Evolutionary conservation across 2,329 filamentous ascomycete species (phyloP).

Genomic region (Whalleya microplaca): DNA sequence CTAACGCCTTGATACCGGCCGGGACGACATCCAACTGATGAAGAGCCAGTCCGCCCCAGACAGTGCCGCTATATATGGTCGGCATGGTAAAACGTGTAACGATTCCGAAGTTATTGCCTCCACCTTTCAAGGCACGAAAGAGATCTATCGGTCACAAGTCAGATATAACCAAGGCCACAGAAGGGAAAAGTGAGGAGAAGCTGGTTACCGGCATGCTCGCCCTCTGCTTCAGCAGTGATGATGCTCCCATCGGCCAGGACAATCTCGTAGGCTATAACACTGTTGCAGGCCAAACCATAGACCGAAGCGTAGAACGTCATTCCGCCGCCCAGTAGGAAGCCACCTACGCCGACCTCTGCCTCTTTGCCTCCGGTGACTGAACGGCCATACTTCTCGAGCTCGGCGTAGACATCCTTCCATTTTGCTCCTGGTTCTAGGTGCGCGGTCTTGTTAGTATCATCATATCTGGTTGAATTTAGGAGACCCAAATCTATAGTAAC

Average conservation of each 20-base stretch:
- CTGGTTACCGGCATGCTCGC: background rate
- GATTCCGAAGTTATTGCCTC: constrained; percentile 20
- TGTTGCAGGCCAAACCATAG: constrained; percentile 49
- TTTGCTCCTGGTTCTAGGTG: constrained; percentile 32
- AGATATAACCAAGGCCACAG: background rate
- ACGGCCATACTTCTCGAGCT: constrained; percentile 16
- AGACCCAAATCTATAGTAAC: constrained; percentile 39
- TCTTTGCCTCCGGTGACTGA: constrained; percentile 28
- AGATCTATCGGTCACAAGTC: constrained; percentile 2
- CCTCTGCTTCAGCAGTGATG: constrained; percentile 1
- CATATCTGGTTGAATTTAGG: constrained; percentile 22
- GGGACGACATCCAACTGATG: background rate
- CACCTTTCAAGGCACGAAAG: constrained; percentile 14
- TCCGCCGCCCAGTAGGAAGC: constrained; percentile 29
- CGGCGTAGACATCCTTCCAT: constrained; percentile 26
- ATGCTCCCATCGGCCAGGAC: constrained; percentile 39
- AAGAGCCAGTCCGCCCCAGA: constrained; percentile 10
- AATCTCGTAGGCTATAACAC: constrained; percentile 45
- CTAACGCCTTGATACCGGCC: background rate
- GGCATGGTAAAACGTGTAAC: constrained; percentile 15
- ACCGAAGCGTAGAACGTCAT: constrained; percentile 14
- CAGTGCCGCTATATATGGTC: background rate
- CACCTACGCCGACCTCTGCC: constrained; percentile 25
- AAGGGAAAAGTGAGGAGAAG: background rate
- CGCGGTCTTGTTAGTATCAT: constrained; percentile 30